Base-by-base conservation (phyloP, 257 asterid species). In the Buddleja alternifolia region DNA sequence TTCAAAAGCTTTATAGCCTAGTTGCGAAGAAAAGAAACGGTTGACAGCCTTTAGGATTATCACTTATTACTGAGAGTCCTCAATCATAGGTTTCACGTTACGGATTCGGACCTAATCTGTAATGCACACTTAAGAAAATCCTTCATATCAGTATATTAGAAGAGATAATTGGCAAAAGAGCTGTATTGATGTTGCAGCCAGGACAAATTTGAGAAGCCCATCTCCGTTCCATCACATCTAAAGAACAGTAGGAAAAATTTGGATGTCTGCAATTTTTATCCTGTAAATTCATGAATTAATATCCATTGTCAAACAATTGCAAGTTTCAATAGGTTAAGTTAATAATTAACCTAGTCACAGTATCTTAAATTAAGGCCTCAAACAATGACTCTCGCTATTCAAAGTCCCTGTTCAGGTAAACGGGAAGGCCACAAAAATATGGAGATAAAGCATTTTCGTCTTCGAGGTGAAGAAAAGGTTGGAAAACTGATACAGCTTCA, bases 401-500 rank as follows among this genome's bases (percentile, higher is more conserved):
- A 69, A 65, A 80, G 55, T 60, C 89, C 97, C 96, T 81, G 93
- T 80, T 83, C 90, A 84, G 78, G 82, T 77, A 78, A 84, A 77
- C 78, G 66, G 79, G 70, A 83, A 81, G 66, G 80, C 86, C 85
- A 86, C 81, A 79, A 62, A 29, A 29, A 29, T 81, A 89, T 81
- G 83, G 79, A 80, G 91, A 66, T 77, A 84, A 86, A 81, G 89
- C 80, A 90, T 82, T 85, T 74, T 90, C 84, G 83, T 79, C 97
- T 88, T 84, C 86, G 78, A 70, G 81, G 88, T 71, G 90, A 89
- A 90, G 88, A 88, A 85, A 86, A 84, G 79, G 95, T 81, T 72
- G 95, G 90, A 79, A 91, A 92, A 86, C 83, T 88, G 97, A 88
- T 80, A 93, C 92, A 86, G 96, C 96, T 83, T 87, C 97, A 88